These are phyloP conservation scores for Auriculariales sp. DNA, from an alignment of 768 basidiomycete species.

Conservation along the genomic window DNA sequence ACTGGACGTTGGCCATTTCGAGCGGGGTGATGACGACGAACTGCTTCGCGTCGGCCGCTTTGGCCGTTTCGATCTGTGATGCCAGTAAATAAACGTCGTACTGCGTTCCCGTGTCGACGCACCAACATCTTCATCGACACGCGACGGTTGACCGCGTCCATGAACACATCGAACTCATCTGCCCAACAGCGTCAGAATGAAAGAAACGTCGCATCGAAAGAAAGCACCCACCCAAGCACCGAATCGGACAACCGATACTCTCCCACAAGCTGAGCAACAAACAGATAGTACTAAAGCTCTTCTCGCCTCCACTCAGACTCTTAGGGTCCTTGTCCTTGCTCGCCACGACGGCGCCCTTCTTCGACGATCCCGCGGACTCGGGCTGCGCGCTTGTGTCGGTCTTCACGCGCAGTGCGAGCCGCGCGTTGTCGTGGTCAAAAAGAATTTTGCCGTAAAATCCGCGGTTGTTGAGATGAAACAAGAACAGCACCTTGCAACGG, in stretches of 20 bases:
- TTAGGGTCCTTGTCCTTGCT: slow-evolving; percentile 67
- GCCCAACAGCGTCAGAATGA: slow-evolving; percentile 1
- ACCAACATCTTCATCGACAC: slow-evolving; percentile 96
- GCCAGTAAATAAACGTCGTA: slow-evolving; percentile 3
- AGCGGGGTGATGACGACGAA: slow-evolving; percentile 95
- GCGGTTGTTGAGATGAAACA: slow-evolving; percentile 67
- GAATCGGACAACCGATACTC: slow-evolving; percentile 81
- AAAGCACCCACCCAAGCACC: slow-evolving; percentile 60
- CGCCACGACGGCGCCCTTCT: slow-evolving; percentile 27
- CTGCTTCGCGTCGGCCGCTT: slow-evolving; percentile 75
- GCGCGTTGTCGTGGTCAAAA: slow-evolving; percentile 63
- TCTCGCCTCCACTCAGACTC: slow-evolving; percentile 85
- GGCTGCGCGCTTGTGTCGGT: not conserved
- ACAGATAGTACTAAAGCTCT: slow-evolving; percentile 93
- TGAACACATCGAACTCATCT: slow-evolving; percentile 98
- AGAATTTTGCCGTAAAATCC: slow-evolving; percentile 82
- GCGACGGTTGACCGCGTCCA: slow-evolving; percentile 85
- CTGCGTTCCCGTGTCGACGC: slow-evolving; percentile 9
- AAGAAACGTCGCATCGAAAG: not conserved
- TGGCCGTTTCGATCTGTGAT: slow-evolving; percentile 73
- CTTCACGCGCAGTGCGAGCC: slow-evolving; percentile 31
- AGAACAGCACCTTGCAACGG: slow-evolving; percentile 72
- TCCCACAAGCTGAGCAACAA: slow-evolving; percentile 92
- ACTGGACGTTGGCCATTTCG: slow-evolving; percentile 60
- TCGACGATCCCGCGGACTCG: not conserved